Evolutionary conservation across 495 filamentous ascomycete species (phyloP).

Genomic region (Lasiosphaeria miniovina): DNA sequence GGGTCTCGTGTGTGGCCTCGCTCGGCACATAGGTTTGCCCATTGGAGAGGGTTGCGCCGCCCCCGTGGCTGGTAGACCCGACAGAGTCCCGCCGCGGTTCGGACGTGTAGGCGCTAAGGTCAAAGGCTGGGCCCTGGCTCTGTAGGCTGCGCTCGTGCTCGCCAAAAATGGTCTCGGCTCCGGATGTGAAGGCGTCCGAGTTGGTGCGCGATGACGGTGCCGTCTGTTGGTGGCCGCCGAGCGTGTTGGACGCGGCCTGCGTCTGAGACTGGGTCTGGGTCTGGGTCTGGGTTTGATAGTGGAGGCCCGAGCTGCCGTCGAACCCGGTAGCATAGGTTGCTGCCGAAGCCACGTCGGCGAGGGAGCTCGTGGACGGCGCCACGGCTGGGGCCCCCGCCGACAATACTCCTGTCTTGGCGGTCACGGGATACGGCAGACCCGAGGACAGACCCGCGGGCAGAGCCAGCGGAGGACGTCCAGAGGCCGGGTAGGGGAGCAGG

Average conservation of each 20-base stretch:
- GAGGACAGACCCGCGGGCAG: slow-evolving; percentile 27
- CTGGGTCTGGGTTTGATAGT: not conserved
- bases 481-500: slow-evolving; percentile 35
- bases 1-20: slow-evolving; percentile 4
- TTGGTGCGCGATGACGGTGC: slow-evolving; percentile 14
- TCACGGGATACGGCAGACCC: slow-evolving; percentile 22
- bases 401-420: slow-evolving; percentile 16
- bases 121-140: slow-evolving; percentile 21
- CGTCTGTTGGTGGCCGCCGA: not conserved
- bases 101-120: slow-evolving; percentile 20
- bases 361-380: slow-evolving; percentile 7
- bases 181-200: slow-evolving; percentile 10
- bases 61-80: slow-evolving; percentile 12
- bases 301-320: slow-evolving; percentile 14
- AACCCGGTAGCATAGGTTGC: slow-evolving; percentile 18
- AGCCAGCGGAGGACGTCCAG: not conserved
- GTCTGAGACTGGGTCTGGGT: too few species aligned
- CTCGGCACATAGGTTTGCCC: slow-evolving; percentile 27
- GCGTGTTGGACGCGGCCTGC: not conserved
- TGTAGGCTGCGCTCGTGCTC: slow-evolving; percentile 24
- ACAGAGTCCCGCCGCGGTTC: slow-evolving; percentile 23
- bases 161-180: slow-evolving; percentile 18
- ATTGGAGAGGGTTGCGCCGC: slow-evolving; percentile 20
- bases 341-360: slow-evolving; percentile 23
- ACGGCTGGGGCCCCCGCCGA: not conserved